Evolutionary conservation across 176 grass and related monocot species (phyloP), one percentile per base, ranked within the genome.

Genomic region (Alopecurus myosuroides): DNA sequence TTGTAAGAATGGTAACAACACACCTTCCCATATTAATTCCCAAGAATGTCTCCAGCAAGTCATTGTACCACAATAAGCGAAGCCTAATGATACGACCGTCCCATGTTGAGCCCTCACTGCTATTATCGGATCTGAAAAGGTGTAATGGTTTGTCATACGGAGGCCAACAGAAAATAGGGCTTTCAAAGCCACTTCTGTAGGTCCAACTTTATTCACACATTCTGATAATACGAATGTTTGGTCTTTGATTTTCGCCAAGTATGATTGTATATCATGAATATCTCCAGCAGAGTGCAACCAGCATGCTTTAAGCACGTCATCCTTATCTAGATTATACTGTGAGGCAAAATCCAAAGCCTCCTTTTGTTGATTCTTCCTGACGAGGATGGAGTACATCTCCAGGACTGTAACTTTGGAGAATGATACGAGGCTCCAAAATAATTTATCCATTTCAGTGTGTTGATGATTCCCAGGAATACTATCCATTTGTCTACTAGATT

Each of bases 21-120:
- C 50, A 98, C 96, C 96, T 95, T 85, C 96, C 96, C 96, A 98
- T 98, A 84, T 92, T 98, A 88, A 98, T 92, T 58, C 96, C 93
- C 82, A 98, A 70, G 86, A 95, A 98, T 69, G 93, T 98, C 81
- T 98, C 96, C 70, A 98, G 78, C 81, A 87, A 82, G 79, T 98
- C 96, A 70, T 71, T 98, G 63, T 88, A 90, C 77, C 87, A 82
- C 79, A 95, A 90, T 61, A 98, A 80, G 55, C 64, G 80, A 83
- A 98, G 91, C 78, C 96, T 94, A 56, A 92, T 87, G 36, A 95
- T 86, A 64, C 89, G 89, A 51, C 81, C 78, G 65, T 89, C 88
- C 96, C 91, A 94, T 81, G 77, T 60, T 87, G 83, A 86, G 61
- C 74, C 91, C 34, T 90, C 73, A 9, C 70, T 57, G 36, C 40